A percentile compares a stretch with the other conserved stretches of the same genome.
Evolutionary conservation across 306 rosid species (phyloP).

Genomic region (Medicago ruthenica): DNA sequence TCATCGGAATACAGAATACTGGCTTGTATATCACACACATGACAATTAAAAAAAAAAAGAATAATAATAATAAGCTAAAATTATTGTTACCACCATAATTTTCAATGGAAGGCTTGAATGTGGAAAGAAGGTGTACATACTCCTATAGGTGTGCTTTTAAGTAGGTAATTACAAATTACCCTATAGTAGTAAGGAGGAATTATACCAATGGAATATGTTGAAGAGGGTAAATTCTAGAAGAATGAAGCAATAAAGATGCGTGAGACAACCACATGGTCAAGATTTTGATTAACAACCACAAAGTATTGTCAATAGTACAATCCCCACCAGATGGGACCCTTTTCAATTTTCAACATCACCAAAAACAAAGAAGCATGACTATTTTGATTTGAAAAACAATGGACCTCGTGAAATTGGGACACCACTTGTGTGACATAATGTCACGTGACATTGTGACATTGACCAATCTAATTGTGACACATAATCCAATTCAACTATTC

Average conservation of each 20-base stretch:
- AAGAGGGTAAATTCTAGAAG: slow-evolving; percentile 37
- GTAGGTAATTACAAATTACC: slow-evolving; percentile 18
- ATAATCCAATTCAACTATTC: no score
- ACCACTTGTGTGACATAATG: no score
- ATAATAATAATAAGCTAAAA: not conserved
- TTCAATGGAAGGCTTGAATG: not conserved
- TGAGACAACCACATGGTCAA: slow-evolving; percentile 41
- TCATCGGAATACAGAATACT: not conserved
- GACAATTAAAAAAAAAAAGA: not conserved
- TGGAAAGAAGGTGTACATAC: slow-evolving; percentile 11
- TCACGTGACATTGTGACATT: no score
- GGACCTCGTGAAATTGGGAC: not conserved
- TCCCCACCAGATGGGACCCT: slow-evolving; percentile 40
- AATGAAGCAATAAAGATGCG: slow-evolving; percentile 26
- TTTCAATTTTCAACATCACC: slow-evolving; percentile 33
- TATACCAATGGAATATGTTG: slow-evolving; percentile 14
- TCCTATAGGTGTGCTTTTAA: slow-evolving; percentile 19
- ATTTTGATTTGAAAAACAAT: slow-evolving; percentile 10
- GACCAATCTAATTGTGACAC: no score
- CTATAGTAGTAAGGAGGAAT: slow-evolving; percentile 11
- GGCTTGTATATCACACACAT: slow-evolving; percentile 25
- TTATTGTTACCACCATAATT: not conserved
- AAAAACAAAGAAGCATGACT: slow-evolving; percentile 2
- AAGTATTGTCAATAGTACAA: slow-evolving; percentile 30
- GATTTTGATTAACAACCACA: slow-evolving; percentile 25